phyloP scores from a whole-genome alignment of 352 stramenopile genomes.

The Pythium volutum region DNA sequence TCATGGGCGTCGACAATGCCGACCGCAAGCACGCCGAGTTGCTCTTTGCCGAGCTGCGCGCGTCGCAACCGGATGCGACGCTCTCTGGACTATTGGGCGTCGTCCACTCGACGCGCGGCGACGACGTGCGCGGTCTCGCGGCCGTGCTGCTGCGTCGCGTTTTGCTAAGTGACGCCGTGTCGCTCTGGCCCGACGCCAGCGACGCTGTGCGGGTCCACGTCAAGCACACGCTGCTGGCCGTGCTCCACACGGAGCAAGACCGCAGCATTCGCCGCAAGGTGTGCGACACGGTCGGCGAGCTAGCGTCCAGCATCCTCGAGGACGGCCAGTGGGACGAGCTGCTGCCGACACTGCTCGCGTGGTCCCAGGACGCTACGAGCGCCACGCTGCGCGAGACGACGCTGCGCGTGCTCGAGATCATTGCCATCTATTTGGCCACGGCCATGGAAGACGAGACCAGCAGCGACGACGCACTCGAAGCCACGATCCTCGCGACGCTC shows the following conservation, averaged over 20 bases:
- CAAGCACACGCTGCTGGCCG: constrained; percentile 61
- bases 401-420: constrained; percentile 78
- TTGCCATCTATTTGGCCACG: constrained; percentile 66
- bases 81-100: constrained; percentile 53
- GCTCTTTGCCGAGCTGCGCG: constrained; percentile 54
- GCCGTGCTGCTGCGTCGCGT: constrained; percentile 75
- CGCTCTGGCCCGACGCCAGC: constrained; percentile 65
- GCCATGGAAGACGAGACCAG: constrained; percentile 43
- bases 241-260: constrained; percentile 61
- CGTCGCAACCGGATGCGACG: constrained; percentile 54
- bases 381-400: constrained; percentile 61
- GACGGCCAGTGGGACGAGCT: constrained; percentile 79
- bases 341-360: constrained; percentile 64
- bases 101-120: constrained; percentile 49
- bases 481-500: constrained; percentile 52
- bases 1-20: constrained; percentile 71
- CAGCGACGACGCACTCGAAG: constrained; percentile 34
- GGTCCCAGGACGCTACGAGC: constrained; percentile 42
- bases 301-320: constrained; percentile 75
- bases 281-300: constrained; percentile 80
- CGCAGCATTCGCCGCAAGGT: constrained; percentile 80
- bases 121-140: constrained; percentile 70
- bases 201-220: constrained; percentile 40
- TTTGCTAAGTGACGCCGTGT: constrained; percentile 72
- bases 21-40: constrained; percentile 64